Evolutionary conservation across 345 rosid genomes (phyloP), one percentile per base, ranked within the genome.

Genomic region (Gossypium arboreum): DNA sequence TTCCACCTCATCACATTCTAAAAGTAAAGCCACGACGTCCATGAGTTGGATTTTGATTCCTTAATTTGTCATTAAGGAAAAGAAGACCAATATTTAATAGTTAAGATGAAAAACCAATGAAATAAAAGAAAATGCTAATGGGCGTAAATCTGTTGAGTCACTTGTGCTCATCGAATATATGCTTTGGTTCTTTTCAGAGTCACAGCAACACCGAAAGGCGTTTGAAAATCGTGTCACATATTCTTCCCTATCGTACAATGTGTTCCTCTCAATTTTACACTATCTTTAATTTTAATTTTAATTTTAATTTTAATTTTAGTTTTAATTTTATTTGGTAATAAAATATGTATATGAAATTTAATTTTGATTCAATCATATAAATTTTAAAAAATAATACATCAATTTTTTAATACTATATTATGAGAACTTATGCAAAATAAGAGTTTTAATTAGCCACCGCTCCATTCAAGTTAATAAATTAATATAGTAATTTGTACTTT

Each of bases 11-110:
- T 50, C 55, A 58, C 20, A 54, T 44, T 34, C 11, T 20, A 69
- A 51, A 54, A 15, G 71, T 13, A n/a, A 20, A 50, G 6, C 18
- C 57, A 68, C 39, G 10, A 0, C 20, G 25, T 16, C 9, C 25
- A n/a, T 6, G 63, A 55, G 51, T 12, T 71, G 74, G 64, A 72
- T 72, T 71, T 69, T 9, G 73, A 69, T 70, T 70, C 60, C 61
- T 70, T 57, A 20, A 22, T 57, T 70, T 17, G 47, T 11, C 25
- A 10, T 10, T 6, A 70, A 52, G 73, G 22, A 44, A 59, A 43
- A 73, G 20, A 2, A 20, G 2, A 44, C 22, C 68, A 17, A 52
- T 16, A 52, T 4, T 16, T 9, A 52, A 52, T 5, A 52, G 20
- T 17, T 52, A 43, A 56, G 60, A 3, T 9, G 9, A 2, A 12